Conservation (phyloP, 164 flowering plant species). For the Cinnamomum chago region DNA sequence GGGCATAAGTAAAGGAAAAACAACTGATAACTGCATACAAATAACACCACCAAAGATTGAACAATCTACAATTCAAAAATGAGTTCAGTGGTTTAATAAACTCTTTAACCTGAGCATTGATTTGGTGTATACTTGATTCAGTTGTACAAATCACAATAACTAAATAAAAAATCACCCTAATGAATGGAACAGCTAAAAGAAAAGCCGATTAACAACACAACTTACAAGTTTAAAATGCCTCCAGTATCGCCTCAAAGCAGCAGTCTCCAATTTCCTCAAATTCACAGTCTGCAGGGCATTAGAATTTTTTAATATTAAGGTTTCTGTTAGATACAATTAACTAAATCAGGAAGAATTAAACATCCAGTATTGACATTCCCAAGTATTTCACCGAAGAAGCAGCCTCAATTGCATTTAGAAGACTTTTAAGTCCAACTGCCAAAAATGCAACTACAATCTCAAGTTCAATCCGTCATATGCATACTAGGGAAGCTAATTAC, state of each 20-base stretch:
- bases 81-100: no score
- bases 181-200: background rate
- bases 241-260: background rate
- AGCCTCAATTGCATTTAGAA: background rate
- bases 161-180: background rate
- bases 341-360: no score
- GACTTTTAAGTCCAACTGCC: background rate
- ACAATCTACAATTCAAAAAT: no score
- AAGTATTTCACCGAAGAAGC: no score
- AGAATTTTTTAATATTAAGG: background rate
- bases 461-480: background rate
- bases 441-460: background rate
- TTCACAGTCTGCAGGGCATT: constrained; percentile 1
- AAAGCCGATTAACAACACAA: background rate
- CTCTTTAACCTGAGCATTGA: no score
- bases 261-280: constrained; percentile 2
- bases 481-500: no score
- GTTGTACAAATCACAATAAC: background rate
- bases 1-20: background rate
- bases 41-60: no score
- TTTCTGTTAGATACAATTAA: background rate
- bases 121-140: background rate
- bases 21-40: no score
- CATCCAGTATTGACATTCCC: no score
- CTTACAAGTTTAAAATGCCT: background rate